These are phyloP conservation scores for Hericium coralloides DNA, from an alignment of 768 basidiomycete species.

Conservation along the genomic window DNA sequence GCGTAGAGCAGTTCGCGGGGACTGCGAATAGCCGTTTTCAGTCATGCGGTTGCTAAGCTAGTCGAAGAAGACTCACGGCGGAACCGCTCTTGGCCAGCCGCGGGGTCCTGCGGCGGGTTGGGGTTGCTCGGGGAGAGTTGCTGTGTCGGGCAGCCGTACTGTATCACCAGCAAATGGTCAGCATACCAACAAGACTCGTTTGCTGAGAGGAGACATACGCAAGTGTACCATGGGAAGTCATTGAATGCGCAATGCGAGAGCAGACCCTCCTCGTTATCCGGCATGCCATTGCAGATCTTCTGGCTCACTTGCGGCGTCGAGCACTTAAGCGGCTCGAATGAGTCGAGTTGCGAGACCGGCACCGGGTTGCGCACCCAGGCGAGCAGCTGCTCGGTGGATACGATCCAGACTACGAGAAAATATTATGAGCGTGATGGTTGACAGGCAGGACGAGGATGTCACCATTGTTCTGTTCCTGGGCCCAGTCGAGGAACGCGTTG, in stretches of 20 bases:
- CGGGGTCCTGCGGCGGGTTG: slow-evolving; percentile 51
- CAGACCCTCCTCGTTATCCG: slow-evolving; percentile 54
- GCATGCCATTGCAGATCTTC: slow-evolving; percentile 74
- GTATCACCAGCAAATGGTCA: not conserved
- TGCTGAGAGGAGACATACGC: slow-evolving; percentile 35
- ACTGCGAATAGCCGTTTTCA: slow-evolving; percentile 29
- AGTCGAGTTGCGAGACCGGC: slow-evolving; percentile 48
- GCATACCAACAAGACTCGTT: not conserved
- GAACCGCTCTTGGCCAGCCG: slow-evolving; percentile 38
- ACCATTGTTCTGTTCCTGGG: slow-evolving; percentile 60
- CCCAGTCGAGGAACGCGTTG: slow-evolving; percentile 77
- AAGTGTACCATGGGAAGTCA: slow-evolving; percentile 76
- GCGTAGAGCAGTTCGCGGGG: slow-evolving; percentile 62
- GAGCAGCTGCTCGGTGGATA: slow-evolving; percentile 61
- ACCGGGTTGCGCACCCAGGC: slow-evolving; percentile 68
- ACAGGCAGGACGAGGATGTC: not conserved
- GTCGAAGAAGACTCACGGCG: slow-evolving; percentile 36
- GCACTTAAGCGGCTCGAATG: slow-evolving; percentile 50
- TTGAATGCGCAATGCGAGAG: slow-evolving; percentile 53
- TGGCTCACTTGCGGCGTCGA: slow-evolving; percentile 45
- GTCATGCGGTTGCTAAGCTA: not conserved
- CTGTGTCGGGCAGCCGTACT: slow-evolving; percentile 67
- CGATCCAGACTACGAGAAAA: slow-evolving; percentile 51
- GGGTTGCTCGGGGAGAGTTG: slow-evolving; percentile 51
- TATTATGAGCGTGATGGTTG: not conserved